These are phyloP conservation scores for Oryza glumipatula DNA, from an alignment of 176 grass and related monocot species.

Conservation along the genomic window DNA sequence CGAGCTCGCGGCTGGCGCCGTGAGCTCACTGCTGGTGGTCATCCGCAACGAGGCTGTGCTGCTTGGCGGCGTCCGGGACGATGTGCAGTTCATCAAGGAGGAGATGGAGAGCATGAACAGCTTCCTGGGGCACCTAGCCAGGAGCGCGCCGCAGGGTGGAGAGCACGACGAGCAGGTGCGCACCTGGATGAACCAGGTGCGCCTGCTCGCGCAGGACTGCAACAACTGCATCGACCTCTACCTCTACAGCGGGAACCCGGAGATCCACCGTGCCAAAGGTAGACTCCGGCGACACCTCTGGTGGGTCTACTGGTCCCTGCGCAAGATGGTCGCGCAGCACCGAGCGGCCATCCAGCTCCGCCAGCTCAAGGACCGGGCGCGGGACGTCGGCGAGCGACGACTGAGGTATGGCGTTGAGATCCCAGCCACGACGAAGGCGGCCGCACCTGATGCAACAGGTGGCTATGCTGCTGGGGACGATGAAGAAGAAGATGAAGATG, in stretches of 20 bases:
- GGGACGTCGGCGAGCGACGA: not conserved
- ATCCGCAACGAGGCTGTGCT: too few relatives aligned
- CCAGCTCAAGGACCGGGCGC: not conserved
- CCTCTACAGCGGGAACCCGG: not conserved
- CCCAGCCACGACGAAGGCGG: not conserved
- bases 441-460: not conserved
- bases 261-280: not conserved
- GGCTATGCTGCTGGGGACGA: not conserved
- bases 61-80: too few relatives aligned
- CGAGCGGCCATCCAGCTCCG: constrained; percentile 1
- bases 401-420: constrained; percentile 20
- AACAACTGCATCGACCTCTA: constrained; percentile 23
- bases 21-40: too few relatives aligned
- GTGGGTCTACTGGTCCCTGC: not conserved
- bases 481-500: not conserved
- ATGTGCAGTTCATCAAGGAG: too few relatives aligned
- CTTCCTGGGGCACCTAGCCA: constrained; percentile 30
- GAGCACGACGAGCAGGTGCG: not conserved
- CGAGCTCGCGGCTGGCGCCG: too few relatives aligned
- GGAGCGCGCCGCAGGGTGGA: not conserved
- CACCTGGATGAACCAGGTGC: constrained; percentile 31
- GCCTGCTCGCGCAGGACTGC: constrained; percentile 17
- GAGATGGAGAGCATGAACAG: not conserved
- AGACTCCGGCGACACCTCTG: not conserved
- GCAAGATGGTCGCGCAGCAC: not conserved